Evolutionary conservation across 139 green algal genomes (phyloP).

Genomic region (Chlorella sorokiniana): DNA sequence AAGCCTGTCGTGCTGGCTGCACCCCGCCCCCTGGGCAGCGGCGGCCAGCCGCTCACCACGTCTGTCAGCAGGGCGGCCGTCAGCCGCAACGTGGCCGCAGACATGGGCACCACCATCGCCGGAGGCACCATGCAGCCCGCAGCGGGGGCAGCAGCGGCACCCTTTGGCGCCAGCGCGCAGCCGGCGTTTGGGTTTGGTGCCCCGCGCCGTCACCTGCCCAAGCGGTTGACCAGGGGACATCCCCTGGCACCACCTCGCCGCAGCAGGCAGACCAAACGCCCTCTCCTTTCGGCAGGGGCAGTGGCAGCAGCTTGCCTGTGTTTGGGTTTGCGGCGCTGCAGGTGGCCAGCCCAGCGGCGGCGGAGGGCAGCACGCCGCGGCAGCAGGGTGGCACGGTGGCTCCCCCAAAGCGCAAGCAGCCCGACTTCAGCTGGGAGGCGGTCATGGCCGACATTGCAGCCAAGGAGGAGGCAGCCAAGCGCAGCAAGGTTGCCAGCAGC

Average conservation of each 20-base stretch:
- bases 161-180: not conserved
- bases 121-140: slow-evolving; percentile 9
- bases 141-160: not conserved
- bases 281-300: slow-evolving; percentile 6
- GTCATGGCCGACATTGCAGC: slow-evolving; percentile 16
- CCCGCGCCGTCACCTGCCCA: too few relatives aligned
- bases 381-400: not conserved
- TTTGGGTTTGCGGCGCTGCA: slow-evolving; percentile 37
- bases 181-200: slow-evolving; percentile 5
- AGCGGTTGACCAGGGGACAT: too few relatives aligned
- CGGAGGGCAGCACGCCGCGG: too few relatives aligned
- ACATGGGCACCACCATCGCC: slow-evolving; percentile 33
- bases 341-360: not conserved
- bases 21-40: not conserved
- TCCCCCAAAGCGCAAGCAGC: slow-evolving; percentile 15
- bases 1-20: slow-evolving; percentile 8
- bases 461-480: not conserved
- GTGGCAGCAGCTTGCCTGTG: slow-evolving; percentile 4
- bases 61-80: not conserved
- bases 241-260: too few relatives aligned
- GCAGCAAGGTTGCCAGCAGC: not conserved
- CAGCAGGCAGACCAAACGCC: too few relatives aligned
- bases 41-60: not conserved
- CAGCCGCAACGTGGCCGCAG: not conserved
- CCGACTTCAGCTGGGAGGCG: slow-evolving; percentile 27